These are phyloP conservation scores for Phytophthora pisi DNA, from an alignment of 352 stramenopile species.

Conservation along the genomic window DNA sequence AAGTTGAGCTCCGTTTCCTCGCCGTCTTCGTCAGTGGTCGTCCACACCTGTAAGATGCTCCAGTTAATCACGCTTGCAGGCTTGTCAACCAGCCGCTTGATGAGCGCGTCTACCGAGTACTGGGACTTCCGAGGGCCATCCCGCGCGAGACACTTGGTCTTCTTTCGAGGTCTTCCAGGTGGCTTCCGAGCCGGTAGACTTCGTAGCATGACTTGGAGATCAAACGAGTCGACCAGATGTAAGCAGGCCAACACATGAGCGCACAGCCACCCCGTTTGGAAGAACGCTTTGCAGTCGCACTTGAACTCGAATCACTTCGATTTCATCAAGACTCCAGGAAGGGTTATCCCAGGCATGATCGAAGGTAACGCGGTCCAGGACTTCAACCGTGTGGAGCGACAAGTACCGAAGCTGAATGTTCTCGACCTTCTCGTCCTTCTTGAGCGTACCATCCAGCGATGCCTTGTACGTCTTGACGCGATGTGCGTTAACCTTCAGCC, in stretches of 20 bases:
- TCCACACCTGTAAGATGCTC: neutral
- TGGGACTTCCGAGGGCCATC: neutral
- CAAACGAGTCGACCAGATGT: constrained; percentile 5
- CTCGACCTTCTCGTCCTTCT: constrained; percentile 9
- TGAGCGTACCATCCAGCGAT: neutral
- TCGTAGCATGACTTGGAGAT: constrained; percentile 5
- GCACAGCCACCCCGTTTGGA: constrained; percentile 16
- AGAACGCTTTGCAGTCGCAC: constrained; percentile 18
- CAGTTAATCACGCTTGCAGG: neutral
- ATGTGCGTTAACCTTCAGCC: neutral
- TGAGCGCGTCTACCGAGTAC: neutral
- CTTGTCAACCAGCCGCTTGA: neutral
- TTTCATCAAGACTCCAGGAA: constrained; percentile 7
- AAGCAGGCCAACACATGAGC: constrained; percentile 15
- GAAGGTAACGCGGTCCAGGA: constrained; percentile 5
- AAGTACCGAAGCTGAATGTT: constrained; percentile 16
- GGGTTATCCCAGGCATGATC: constrained; percentile 2
- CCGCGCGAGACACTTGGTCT: neutral
- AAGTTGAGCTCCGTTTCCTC: neutral
- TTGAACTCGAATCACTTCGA: constrained; percentile 10
- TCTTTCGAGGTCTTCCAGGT: neutral
- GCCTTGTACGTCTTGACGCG: neutral
- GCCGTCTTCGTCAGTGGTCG: neutral
- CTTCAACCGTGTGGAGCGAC: neutral
- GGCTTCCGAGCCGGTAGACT: neutral